Conservation (phyloP, 768 basidiomycete species). For the Lactarius quietus region DNA sequence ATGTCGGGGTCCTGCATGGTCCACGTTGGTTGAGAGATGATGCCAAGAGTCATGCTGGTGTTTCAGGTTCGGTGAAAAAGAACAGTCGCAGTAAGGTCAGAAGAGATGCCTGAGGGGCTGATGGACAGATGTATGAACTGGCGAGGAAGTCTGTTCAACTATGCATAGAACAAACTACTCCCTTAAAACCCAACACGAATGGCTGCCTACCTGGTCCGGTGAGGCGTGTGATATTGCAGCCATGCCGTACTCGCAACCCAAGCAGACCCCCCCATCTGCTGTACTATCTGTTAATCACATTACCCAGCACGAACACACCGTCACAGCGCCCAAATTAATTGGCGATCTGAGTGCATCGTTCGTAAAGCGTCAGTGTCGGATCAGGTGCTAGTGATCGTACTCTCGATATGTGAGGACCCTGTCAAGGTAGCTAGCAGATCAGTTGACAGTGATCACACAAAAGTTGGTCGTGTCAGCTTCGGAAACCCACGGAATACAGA, state of each 20-base stretch:
- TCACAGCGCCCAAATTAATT: background rate
- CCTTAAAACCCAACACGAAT: background rate
- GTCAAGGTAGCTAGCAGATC: background rate
- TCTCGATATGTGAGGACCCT: background rate
- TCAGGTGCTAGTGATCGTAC: background rate
- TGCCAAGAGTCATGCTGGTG: background rate
- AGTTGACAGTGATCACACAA: background rate
- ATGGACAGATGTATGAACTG: background rate
- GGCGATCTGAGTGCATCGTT: background rate
- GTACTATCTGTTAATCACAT: background rate
- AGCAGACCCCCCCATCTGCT: background rate
- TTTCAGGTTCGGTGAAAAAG: background rate
- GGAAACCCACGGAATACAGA: background rate
- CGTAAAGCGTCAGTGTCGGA: background rate
- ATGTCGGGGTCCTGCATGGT: background rate
- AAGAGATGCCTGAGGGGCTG: background rate
- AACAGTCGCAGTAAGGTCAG: background rate
- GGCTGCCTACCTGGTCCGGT: background rate
- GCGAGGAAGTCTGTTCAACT: background rate
- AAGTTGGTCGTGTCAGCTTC: background rate
- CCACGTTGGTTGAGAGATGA: background rate
- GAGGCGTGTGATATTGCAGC: background rate
- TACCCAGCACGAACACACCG: background rate
- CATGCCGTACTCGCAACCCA: background rate
- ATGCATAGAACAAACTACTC: background rate